phyloP scores from a whole-genome alignment of 1,284 basidiomycete genomes.

The Schizopora paradoxa region DNA sequence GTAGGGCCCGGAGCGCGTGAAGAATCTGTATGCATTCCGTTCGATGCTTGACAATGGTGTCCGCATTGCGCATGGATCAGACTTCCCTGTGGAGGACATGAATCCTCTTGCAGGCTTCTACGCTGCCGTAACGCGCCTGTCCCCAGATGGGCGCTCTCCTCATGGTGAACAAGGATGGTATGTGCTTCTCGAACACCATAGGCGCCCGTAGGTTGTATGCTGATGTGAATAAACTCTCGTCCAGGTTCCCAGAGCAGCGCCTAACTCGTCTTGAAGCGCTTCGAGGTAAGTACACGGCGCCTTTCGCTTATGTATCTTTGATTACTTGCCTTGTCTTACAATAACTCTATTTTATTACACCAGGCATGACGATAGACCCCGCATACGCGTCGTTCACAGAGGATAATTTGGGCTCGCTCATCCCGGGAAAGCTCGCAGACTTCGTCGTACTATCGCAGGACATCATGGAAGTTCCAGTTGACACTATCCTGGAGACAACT shows the following conservation, averaged over 20 bases:
- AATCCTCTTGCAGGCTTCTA: slow-evolving; percentile 79
- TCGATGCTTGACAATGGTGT: slow-evolving; percentile 59
- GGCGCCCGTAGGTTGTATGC: slow-evolving; percentile 3
- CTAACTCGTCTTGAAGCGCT: slow-evolving; percentile 71
- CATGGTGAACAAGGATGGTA: slow-evolving; percentile 82
- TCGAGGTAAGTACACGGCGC: slow-evolving; percentile 39
- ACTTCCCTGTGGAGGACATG: slow-evolving; percentile 84
- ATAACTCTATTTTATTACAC: slow-evolving; percentile 22
- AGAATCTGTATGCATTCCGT: slow-evolving; percentile 83
- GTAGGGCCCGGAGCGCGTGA: slow-evolving; percentile 80
- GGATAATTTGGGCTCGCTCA: slow-evolving; percentile 62
- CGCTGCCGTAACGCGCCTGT: slow-evolving; percentile 77
- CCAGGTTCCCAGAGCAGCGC: slow-evolving; percentile 77
- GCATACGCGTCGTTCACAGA: slow-evolving; percentile 87
- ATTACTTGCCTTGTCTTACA: not conserved
- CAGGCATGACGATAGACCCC: slow-evolving; percentile 71
- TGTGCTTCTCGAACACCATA: slow-evolving; percentile 4
- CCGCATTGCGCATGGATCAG: slow-evolving; percentile 72
- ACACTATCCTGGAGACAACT: slow-evolving; percentile 62
- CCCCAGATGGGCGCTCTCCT: slow-evolving; percentile 69
- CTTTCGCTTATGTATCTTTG: not conserved
- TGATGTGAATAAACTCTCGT: slow-evolving; percentile 2
- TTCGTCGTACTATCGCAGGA: slow-evolving; percentile 78
- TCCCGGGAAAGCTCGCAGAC: slow-evolving; percentile 77
- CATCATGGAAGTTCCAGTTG: slow-evolving; percentile 63